These are phyloP conservation scores for Chloris gayana DNA, from an alignment of 176 grass and related monocot species.

Conservation along the genomic window DNA sequence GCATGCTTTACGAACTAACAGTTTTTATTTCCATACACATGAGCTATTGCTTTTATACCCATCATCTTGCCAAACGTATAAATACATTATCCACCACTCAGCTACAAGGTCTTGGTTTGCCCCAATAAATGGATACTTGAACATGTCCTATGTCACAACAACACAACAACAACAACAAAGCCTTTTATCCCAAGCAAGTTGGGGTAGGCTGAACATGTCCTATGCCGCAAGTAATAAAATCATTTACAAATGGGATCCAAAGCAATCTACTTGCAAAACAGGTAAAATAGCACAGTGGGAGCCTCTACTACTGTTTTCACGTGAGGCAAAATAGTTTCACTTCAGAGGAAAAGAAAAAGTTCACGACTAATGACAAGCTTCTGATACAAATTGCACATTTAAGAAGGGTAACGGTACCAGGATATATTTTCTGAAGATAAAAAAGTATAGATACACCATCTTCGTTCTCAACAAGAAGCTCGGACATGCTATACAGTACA, in stretches of 20 bases:
- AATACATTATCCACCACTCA: neutral
- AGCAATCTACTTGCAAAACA: neutral
- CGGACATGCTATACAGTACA: slow-evolving; percentile 82
- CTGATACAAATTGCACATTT: neutral
- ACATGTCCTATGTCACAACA: slow-evolving; percentile 8
- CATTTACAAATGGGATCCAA: neutral
- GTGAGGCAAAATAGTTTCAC: neutral
- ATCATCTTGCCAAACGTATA: neutral
- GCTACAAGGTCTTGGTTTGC: neutral
- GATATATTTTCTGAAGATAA: slow-evolving; percentile 98
- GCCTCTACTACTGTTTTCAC: too few species aligned
- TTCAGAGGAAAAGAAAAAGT: neutral
- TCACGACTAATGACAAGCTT: neutral
- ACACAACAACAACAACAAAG: too few species aligned
- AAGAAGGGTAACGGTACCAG: slow-evolving; percentile 58
- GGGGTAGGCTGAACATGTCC: too few species aligned
- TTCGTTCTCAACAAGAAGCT: slow-evolving; percentile 80
- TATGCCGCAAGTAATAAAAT: slow-evolving; percentile 14
- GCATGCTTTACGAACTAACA: neutral
- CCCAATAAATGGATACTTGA: slow-evolving; percentile 6
- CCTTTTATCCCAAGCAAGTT: too few species aligned
- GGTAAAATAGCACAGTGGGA: too few species aligned
- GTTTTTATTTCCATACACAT: neutral
- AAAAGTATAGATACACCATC: slow-evolving; percentile 96
- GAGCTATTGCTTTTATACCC: slow-evolving; percentile 8